Base-by-base conservation (phyloP, 2,329 filamentous ascomycete species). In the Orbilia javanica region DNA sequence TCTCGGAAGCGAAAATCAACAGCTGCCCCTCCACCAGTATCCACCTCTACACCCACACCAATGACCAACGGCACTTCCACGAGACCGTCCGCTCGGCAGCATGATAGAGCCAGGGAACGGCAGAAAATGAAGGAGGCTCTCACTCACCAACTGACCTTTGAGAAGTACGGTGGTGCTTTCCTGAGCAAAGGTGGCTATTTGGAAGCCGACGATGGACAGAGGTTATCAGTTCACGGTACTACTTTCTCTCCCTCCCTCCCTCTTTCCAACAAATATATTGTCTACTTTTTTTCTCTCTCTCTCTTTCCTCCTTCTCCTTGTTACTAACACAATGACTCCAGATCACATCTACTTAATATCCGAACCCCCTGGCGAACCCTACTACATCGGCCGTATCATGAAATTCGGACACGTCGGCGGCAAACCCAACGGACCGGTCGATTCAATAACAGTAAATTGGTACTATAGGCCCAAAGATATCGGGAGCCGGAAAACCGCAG, bases 331-430 rank as follows among this genome's bases (percentile, higher is more conserved):
- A 57, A 55, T 29, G 48, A 20, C 8, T 70, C 20, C 83, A 92
- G 91, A 93, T 85, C 90, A 98, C 86, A 93, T 97, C 81, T 99
- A 98, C 87, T 89, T 98, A 79, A 92, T 99, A 80, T 98, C 94
- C 85, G 96, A 99, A 85, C 96, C 96, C 63, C 96, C 96, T 15
- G 96, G 96, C 66, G 96, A 99, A 85, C 96, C 96, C 69, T 99
- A 99, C 86, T 99, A 99, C 84, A 87, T 99, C 80, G 96, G 93
- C 80, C 93, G 96, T 81, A 96, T 99, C 84, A 99, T 99, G 96
- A 95, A 99, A 84, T 98, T 98, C 84, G 87, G 97, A 82, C 93
- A 97, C 83, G 86, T 88, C 82, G 90, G 94, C 82, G 93, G 95
- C 83, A 89, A 94, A 83, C 85, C 87, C 39, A 88, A 87, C 68